Evolutionary conservation across 2,329 filamentous ascomycete genomes (phyloP), one percentile per base, ranked within the genome.

Genomic region (Calonectria pteridis): DNA sequence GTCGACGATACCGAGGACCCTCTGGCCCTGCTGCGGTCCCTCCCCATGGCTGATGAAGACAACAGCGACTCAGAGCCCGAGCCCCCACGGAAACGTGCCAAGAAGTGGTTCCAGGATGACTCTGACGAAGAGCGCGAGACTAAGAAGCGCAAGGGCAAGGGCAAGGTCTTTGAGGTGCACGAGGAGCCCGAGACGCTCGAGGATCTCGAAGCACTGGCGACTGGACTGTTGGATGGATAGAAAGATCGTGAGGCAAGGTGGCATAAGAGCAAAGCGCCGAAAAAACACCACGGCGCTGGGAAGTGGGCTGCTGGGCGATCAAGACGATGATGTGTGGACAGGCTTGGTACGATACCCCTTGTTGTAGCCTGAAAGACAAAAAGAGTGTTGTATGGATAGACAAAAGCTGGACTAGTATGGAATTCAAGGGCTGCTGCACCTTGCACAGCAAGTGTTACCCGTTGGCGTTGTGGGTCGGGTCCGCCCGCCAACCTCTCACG

Each of bases 221-320:
- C 93, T 55, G 93, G 93, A 4, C 84, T 97, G 83, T 84, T 97
- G 82, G 90, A 91, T 73, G 84, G 83, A 66, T 87, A 76, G n/a
- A n/a, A n/a, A 70, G 35, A 40, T 58, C 81, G 82, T 62, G 79
- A 79, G 65, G 82, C 82, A 73, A 84, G 83, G 79, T 85, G 84
- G 80, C 82, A 83, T 70, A 86, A 85, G 80, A 86, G 88, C 81
- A 89, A 88, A 84, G 86, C 93, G 51, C 85, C 96, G 79, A 93
- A 95, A 95, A 83, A 94, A 96, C 84, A 69, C 95, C 78, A 94
- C 96, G 85, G 91, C 92, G 53, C 85, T 96, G 84, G 95, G 95
- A 69, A 90, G 93, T 55, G 93, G 93, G 4, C 84, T 97, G 83
- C 84, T 97, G 82, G 90, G 91, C 72, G 84, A 83, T 67, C 87